Conservation (phyloP, 1,284 basidiomycete genomes). For the Pseudozyma hubeiensis region DNA sequence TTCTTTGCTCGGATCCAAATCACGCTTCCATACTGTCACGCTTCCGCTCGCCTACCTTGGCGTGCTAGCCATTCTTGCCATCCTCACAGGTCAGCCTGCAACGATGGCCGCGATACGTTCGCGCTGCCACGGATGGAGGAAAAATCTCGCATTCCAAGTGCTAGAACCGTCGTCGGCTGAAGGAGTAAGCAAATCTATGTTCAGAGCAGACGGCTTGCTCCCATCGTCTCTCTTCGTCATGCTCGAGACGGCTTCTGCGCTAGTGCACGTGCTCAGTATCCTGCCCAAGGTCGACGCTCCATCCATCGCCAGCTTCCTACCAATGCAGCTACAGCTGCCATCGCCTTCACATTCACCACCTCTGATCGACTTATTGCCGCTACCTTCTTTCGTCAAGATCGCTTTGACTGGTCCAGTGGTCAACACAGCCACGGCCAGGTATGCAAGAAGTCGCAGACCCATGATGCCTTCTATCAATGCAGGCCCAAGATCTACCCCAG, state of each 20-base stretch:
- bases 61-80: slow-evolving; percentile 19
- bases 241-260: slow-evolving; percentile 27
- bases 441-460: slow-evolving; percentile 19
- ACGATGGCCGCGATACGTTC: slow-evolving; percentile 9
- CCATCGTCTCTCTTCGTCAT: slow-evolving; percentile 30
- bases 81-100: slow-evolving; percentile 23
- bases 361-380: slow-evolving; percentile 32
- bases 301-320: slow-evolving; percentile 24
- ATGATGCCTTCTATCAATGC: slow-evolving; percentile 41
- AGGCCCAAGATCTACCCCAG: background rate
- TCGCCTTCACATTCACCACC: slow-evolving; percentile 52
- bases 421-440: slow-evolving; percentile 11
- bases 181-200: background rate
- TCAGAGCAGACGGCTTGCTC: slow-evolving; percentile 23
- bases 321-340: slow-evolving; percentile 27
- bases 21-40: slow-evolving; percentile 31
- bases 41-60: slow-evolving; percentile 40
- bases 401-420: slow-evolving; percentile 22
- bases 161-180: background rate
- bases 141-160: slow-evolving; percentile 18
- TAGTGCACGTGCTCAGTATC: slow-evolving; percentile 35
- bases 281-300: slow-evolving; percentile 38
- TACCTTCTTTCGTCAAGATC: slow-evolving; percentile 25
- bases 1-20: slow-evolving; percentile 32
- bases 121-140: slow-evolving; percentile 23